Base-by-base conservation (phyloP, 805 yeast genomes). In the Danielozyma ontarioensis region DNA sequence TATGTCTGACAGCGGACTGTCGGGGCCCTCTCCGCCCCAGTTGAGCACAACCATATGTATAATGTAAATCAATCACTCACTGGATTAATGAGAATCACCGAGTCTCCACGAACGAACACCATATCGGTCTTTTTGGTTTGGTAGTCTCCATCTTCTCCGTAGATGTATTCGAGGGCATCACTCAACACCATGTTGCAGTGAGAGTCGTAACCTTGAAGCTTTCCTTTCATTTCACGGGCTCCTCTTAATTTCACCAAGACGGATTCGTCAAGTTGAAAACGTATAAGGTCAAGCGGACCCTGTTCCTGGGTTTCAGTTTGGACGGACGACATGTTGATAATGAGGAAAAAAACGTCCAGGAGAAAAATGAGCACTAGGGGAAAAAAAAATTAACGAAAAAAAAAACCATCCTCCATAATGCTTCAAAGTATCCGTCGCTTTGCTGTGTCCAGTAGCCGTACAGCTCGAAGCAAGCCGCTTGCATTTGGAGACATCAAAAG, bases 21-120 rank as follows among this genome's bases (percentile, higher is more conserved):
- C n/a, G n/a, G n/a, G n/a, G n/a, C n/a, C n/a, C n/a, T n/a, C n/a
- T n/a, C n/a, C n/a, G n/a, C n/a, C n/a, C n/a, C n/a, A n/a, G n/a
- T n/a, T n/a, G n/a, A n/a, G n/a, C n/a, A n/a, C n/a, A n/a, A n/a
- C n/a, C n/a, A n/a, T n/a, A n/a, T n/a, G n/a, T n/a, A 10, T 13
- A 25, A 4, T 13, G 17, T 14, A 21, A 2, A 15, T 16, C 33
- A 40, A 31, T 46, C 53, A 18, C 48, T 43, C 13, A 55, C 40
- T 13, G 72, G 70, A 34, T 83, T 78, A 34, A 93, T 80, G 46
- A 89, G 71, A 32, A 94, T 86, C 28, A 93, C 97, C 3, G 94
- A 80, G 61, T 93, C 98, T n/a, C 99, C 99, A 65, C 99, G 80
- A 12, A 93, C 89, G 62, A 90, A 90, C 27, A 93, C 79, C 88